Base-by-base conservation (phyloP, 202 grass and related monocot genomes). In the Bolboschoenoplectus hybrid region DNA sequence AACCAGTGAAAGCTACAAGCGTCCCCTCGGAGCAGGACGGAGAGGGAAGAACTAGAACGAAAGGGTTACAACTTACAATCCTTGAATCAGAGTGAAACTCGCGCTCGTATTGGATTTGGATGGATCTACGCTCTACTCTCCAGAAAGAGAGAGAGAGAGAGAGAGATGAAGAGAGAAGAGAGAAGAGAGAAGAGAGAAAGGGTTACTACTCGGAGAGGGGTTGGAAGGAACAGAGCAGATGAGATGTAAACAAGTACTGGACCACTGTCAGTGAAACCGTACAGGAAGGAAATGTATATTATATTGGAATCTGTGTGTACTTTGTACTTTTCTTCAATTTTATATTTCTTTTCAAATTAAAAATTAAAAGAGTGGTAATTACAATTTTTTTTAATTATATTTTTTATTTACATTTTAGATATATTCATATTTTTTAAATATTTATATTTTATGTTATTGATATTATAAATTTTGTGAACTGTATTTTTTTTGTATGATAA, bases 101-200 rank as follows among this genome's bases (percentile, higher is more conserved):
- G 26, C 26, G 26, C 26, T 26, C 26, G 26, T 26, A 26, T 26
- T 26, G 43, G 43, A 44, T 3, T 2, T 44, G 5, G 43, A 44
- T 44, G 49, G 50, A 61, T 86, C 85, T 80, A 87, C 63, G 26
- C 26, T 26, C 26, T 26, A 26, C 66, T 63, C 55, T 6, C 32
- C 26, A 26, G 26, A 26, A 26, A 85, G 14, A 1, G 66, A 16
- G 19, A 14, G 2, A 67, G 60, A 19, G 44, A 53, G 13, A n/a
- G n/a, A n/a, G n/a, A n/a, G n/a, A n/a, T n/a, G n/a, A n/a, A n/a
- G n/a, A n/a, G n/a, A n/a, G 63, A 52, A 14, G 51, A 56, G 17
- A 62, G 52, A 19, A 2, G 63, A 38, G 20, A 63, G 34, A 19
- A 63, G 11, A 7, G 14, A 13, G 20, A 50, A 71, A 41, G 76